Conservation (phyloP, 1,139 yeast species). For the Barnettozyma hawaiiensis region DNA sequence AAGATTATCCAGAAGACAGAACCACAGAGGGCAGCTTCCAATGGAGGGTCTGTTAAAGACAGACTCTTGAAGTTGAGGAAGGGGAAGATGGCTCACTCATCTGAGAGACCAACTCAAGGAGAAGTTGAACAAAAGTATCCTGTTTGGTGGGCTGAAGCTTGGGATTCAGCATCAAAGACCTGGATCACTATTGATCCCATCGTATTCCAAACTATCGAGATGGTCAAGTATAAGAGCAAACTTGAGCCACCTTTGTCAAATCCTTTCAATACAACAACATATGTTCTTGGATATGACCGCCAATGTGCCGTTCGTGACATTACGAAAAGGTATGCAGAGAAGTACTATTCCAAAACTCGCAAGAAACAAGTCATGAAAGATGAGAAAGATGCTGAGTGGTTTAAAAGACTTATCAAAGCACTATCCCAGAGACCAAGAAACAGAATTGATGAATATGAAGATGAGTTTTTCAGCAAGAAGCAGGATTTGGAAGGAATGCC, state of each 20-base stretch:
- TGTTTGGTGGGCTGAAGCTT: slow-evolving; percentile 89
- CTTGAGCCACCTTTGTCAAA: slow-evolving; percentile 75
- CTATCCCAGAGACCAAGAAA: slow-evolving; percentile 32
- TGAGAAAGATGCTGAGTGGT: slow-evolving; percentile 58
- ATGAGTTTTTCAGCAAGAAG: slow-evolving; percentile 60
- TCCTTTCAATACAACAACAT: slow-evolving; percentile 54
- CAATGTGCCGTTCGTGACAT: slow-evolving; percentile 70
- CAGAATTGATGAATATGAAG: slow-evolving; percentile 61
- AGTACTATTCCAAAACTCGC: slow-evolving; percentile 67
- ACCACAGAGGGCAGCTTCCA: background rate
- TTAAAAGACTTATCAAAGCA: slow-evolving; percentile 30
- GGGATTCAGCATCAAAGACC: slow-evolving; percentile 65
- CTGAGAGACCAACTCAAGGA: slow-evolving; percentile 13
- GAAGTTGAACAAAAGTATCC: slow-evolving; percentile 44
- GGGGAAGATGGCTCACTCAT: slow-evolving; percentile 9
- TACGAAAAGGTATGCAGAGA: slow-evolving; percentile 72
- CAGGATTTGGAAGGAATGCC: slow-evolving; percentile 85
- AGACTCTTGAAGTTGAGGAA: slow-evolving; percentile 17
- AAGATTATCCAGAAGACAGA: slow-evolving; percentile 12
- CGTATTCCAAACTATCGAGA: slow-evolving; percentile 58
- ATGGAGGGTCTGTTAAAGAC: slow-evolving; percentile 11
- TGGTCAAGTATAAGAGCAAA: slow-evolving; percentile 51
- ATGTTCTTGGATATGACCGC: slow-evolving; percentile 72
- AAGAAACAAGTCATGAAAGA: slow-evolving; percentile 65
- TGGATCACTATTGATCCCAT: slow-evolving; percentile 90